Conservation (phyloP, 345 rosid genomes). For the Eucalyptus regnans region DNA sequence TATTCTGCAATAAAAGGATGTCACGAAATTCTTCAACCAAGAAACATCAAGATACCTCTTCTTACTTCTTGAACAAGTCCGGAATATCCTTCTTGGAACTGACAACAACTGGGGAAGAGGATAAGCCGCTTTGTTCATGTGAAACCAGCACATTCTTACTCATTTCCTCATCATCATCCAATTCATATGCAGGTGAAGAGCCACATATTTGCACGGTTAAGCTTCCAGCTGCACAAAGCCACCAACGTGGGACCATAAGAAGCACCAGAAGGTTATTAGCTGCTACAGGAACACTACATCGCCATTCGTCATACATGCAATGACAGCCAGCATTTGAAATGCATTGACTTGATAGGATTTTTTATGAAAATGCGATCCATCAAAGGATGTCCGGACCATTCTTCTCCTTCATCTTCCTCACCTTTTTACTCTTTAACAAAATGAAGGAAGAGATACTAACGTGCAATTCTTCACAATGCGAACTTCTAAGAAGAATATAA, state of each 20-base stretch:
- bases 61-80: slow-evolving; percentile 12
- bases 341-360: neutral
- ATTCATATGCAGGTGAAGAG: slow-evolving; percentile 3
- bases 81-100: slow-evolving; percentile 15
- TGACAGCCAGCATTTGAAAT: neutral
- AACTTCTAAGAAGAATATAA: neutral
- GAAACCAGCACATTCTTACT: neutral
- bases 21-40: neutral
- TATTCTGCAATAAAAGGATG: neutral
- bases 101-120: slow-evolving; percentile 19
- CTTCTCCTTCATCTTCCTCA: neutral
- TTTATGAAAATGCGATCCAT: neutral
- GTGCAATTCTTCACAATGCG: neutral
- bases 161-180: neutral
- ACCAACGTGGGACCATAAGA: neutral
- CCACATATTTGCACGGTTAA: slow-evolving; percentile 39
- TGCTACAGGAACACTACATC: neutral
- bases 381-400: neutral
- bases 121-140: slow-evolving; percentile 5
- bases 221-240: slow-evolving; percentile 29
- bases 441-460: neutral
- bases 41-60: neutral
- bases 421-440: neutral
- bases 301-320: neutral
- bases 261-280: neutral